Evolutionary conservation across 768 basidiomycete genomes (phyloP).

Genomic region (Russula griseocarnosa): DNA sequence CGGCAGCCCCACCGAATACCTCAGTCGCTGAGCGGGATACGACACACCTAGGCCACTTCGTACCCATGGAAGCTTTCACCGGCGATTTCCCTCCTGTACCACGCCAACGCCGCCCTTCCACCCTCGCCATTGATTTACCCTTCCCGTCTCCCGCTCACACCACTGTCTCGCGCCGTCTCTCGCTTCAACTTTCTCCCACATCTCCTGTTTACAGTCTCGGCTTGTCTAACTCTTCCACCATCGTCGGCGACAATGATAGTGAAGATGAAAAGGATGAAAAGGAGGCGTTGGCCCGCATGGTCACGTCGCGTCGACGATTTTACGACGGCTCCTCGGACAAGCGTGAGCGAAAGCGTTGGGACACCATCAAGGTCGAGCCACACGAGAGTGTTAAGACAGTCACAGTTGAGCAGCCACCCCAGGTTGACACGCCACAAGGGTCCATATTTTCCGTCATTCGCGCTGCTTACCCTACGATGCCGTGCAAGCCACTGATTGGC

Average conservation of each 20-base stretch:
- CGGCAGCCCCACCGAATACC: constrained; percentile 31
- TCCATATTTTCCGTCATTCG: constrained; percentile 50
- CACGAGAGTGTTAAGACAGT: constrained; percentile 29
- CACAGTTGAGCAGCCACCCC: constrained; percentile 23
- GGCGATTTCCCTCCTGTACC: constrained; percentile 18
- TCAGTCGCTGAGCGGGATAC: constrained; percentile 31
- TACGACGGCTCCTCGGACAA: constrained; percentile 22
- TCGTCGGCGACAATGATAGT: constrained; percentile 40
- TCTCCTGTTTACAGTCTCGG: constrained; percentile 31
- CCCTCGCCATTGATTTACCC: constrained; percentile 40
- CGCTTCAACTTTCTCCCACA: constrained; percentile 64
- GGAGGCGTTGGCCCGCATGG: constrained; percentile 28
- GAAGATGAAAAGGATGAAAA: constrained; percentile 51
- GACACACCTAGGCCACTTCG: constrained; percentile 37
- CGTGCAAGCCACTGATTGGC: constrained; percentile 64
- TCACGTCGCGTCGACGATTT: constrained; percentile 23
- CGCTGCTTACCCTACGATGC: constrained; percentile 64
- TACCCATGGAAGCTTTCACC: constrained; percentile 37
- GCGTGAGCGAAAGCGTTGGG: constrained; percentile 37
- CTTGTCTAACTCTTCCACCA: constrained; percentile 32
- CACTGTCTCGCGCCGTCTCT: constrained; percentile 41
- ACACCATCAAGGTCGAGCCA: constrained; percentile 30
- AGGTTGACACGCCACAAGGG: constrained; percentile 27
- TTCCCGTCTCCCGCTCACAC: constrained; percentile 38
- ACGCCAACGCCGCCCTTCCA: constrained; percentile 37